phyloP scores from a whole-genome alignment of 768 basidiomycete species.

The Mycena rebaudengoi region DNA sequence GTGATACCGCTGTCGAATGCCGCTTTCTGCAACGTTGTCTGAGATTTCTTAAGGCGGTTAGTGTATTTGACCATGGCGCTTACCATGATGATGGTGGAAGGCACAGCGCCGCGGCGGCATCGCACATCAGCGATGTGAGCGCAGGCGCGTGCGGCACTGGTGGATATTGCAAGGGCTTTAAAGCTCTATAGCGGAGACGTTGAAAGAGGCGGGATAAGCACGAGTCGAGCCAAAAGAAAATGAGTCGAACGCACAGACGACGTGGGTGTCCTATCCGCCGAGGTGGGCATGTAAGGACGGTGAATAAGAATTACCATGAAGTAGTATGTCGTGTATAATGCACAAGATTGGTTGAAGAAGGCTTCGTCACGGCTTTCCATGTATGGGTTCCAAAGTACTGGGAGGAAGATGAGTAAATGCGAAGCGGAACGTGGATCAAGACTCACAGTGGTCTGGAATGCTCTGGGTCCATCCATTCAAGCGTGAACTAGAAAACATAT shows the following conservation, averaged over 20 bases:
- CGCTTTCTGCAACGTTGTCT: constrained; percentile 26
- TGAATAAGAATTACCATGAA: constrained; percentile 59
- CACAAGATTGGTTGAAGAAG: constrained; percentile 44
- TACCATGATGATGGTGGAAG: constrained; percentile 21
- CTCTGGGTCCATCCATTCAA: constrained; percentile 62
- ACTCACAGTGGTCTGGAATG: constrained; percentile 55
- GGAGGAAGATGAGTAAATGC: background rate
- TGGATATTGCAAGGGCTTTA: constrained; percentile 69
- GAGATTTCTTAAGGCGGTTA: no score
- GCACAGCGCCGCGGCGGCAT: constrained; percentile 34
- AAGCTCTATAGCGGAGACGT: no score
- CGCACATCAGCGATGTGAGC: constrained; percentile 63
- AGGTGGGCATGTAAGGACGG: constrained; percentile 65
- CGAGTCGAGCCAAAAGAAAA: no score
- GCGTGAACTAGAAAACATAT: constrained; percentile 45
- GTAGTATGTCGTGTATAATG: constrained; percentile 14
- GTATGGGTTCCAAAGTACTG: constrained; percentile 48
- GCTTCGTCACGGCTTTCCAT: constrained; percentile 35
- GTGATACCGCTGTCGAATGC: constrained; percentile 54
- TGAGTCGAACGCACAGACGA: constrained; percentile 9
- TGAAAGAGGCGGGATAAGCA: no score
- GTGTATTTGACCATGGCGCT: background rate
- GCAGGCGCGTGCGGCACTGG: constrained; percentile 68
- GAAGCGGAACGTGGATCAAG: no score
- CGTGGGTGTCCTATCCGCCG: constrained; percentile 37